These are phyloP conservation scores for Aspergillus japonicus DNA, from an alignment of 2,329 filamentous ascomycete genomes.

Conservation along the genomic window DNA sequence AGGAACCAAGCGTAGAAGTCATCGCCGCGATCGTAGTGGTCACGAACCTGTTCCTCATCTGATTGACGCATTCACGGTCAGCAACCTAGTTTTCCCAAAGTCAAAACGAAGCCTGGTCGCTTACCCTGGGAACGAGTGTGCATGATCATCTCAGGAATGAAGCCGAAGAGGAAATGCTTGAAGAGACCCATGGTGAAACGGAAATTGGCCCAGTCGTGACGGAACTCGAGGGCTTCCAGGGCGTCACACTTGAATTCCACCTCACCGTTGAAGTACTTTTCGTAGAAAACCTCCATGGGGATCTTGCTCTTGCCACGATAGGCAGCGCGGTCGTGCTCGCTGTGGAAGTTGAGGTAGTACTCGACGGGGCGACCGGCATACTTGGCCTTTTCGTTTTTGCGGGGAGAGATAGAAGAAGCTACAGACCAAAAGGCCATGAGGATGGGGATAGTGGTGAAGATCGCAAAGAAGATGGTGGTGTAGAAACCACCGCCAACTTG, in stretches of 20 bases:
- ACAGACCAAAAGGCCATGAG: slow-evolving; percentile 79
- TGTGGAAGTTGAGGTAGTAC: slow-evolving; percentile 65
- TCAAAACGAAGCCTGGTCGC: not conserved
- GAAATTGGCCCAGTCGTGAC: slow-evolving; percentile 97
- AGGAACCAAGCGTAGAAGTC: slow-evolving; percentile 99
- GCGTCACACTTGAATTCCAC: slow-evolving; percentile 94
- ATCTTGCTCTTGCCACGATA: slow-evolving; percentile 53
- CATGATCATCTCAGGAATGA: slow-evolving; percentile 87
- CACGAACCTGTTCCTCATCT: slow-evolving; percentile 97
- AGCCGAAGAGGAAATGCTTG: slow-evolving; percentile 82
- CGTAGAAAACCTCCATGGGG: slow-evolving; percentile 78
- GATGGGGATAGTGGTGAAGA: slow-evolving; percentile 76
- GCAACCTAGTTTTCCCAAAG: not conserved
- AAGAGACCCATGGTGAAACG: slow-evolving; percentile 82
- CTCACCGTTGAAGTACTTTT: slow-evolving; percentile 95
- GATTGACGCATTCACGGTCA: slow-evolving; percentile 9
- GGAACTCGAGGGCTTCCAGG: slow-evolving; percentile 85
- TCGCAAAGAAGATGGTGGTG: slow-evolving; percentile 81
- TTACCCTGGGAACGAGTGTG: slow-evolving; percentile 84
- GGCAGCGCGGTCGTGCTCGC: slow-evolving; percentile 46
- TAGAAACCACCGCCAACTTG: slow-evolving; percentile 81
- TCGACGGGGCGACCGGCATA: slow-evolving; percentile 84
- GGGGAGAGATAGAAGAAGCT: slow-evolving; percentile 76
- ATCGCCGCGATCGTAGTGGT: slow-evolving; percentile 96
- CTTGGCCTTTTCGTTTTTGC: slow-evolving; percentile 88